These are phyloP conservation scores for Saccharum officinarum DNA, from an alignment of 176 grass and related monocot genomes.

Conservation along the genomic window DNA sequence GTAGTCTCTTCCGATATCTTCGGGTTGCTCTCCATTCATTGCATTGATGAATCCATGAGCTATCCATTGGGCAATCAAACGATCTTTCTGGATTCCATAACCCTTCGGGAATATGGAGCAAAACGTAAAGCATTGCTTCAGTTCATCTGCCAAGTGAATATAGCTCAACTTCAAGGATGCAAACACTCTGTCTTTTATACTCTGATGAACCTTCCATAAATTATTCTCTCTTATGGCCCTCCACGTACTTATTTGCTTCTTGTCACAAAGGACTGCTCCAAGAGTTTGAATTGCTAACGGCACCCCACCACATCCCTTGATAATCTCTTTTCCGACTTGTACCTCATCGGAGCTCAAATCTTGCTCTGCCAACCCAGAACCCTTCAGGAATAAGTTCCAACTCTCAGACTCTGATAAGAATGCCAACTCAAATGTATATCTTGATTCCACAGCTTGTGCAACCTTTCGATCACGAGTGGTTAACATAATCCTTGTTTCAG, in stretches of 20 bases:
- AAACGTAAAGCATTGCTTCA: not conserved
- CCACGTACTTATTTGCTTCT: not conserved
- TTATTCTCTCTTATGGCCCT: too few relatives aligned
- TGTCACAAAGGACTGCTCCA: not conserved
- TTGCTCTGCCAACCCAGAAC: not conserved
- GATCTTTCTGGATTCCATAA: not conserved
- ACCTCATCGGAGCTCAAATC: not conserved
- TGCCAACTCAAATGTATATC: too few relatives aligned
- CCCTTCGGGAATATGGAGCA: constrained; percentile 14
- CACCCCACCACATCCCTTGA: constrained; percentile 14
- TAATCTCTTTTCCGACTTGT: constrained; percentile 16
- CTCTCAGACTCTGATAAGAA: too few relatives aligned
- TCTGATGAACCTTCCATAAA: too few relatives aligned
- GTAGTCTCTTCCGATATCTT: not conserved
- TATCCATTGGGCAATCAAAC: not conserved
- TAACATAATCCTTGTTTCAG: not conserved
- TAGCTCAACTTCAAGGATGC: constrained; percentile 11
- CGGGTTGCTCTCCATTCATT: not conserved
- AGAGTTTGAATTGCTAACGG: not conserved
- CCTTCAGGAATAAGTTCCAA: too few relatives aligned
- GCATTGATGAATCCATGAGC: not conserved
- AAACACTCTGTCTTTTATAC: too few relatives aligned
- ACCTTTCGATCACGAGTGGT: not conserved
- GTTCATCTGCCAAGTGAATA: not conserved
- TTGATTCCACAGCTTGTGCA: too few relatives aligned